Base-by-base conservation (phyloP, 2,329 filamentous ascomycete species). In the Monilinia polystroma region DNA sequence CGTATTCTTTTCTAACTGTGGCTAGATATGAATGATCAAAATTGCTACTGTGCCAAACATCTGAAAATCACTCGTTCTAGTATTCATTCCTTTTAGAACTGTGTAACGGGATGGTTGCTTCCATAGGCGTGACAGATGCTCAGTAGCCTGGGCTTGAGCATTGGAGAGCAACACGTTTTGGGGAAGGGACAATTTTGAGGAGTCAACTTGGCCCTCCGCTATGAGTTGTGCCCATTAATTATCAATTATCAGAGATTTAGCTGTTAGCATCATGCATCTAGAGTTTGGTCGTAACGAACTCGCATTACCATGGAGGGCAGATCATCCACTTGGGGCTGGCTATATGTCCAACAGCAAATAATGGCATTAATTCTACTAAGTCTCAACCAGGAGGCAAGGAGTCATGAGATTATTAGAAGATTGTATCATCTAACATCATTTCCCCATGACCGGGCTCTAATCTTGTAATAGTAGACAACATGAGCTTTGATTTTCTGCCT, bases 331-430 rank as follows among this genome's bases (percentile, higher is more conserved):
- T 41, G 58, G 32, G 26, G 58, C 20, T 41, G 26, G 58, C 20
- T 41, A 32, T 51, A 14, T 4, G 12, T 1, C 14, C 8, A 20
- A 62, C 10, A 5, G 20, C 45, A 26, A 26, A 4, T 7, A 1
- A 0, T 11, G n/a, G 14, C 3, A 1, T 8, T 3, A 18, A 1
- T 5, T 35, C 20, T 49, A 14, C 43, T 3, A n/a, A 14, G 1
- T 2, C 20, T 23, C 18, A 20, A 6, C 1, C n/a, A 10, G 7
- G 7, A 32, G 26, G n/a, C 45, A 18, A 8, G 8, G 16, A 20
- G 20, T 8, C 38, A 20, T 6, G 6, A 38, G 14, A 1, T 35
- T 26, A 4, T 18, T 1, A 23, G 18, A 6, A 26, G 16, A 7
- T 7, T 20, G 18, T 2, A 14, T 14, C 32, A 60, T 35, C 8